A percentile compares a stretch with the other conserved stretches of the same genome.
Conservation (phyloP, 2,329 filamentous ascomycete species). For the Cladosporium sp. region DNA sequence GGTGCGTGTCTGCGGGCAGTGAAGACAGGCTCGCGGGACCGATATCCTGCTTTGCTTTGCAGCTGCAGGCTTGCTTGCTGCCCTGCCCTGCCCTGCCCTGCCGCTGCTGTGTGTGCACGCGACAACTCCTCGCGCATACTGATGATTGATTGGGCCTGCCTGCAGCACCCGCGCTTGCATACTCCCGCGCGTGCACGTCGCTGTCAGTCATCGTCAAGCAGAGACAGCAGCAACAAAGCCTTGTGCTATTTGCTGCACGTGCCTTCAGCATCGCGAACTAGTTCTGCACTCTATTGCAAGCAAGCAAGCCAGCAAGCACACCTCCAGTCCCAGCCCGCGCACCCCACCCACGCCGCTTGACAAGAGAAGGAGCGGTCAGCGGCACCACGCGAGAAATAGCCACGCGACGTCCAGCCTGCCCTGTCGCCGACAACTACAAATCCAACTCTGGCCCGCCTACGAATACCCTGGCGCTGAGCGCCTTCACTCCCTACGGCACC, state of each 20-base stretch:
- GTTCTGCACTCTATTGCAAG: background rate
- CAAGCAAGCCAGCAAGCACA: background rate
- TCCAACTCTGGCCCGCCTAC: background rate
- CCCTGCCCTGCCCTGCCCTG: too few species aligned
- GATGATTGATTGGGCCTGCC: background rate
- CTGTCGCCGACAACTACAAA: background rate
- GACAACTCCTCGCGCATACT: background rate
- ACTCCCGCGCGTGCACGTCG: too few species aligned
- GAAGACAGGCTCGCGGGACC: background rate
- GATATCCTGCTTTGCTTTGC: background rate
- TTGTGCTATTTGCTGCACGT: background rate
- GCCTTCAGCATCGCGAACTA: background rate
- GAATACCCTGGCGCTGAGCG: conserved; percentile 4
- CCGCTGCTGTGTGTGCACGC: background rate
- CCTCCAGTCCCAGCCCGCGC: background rate
- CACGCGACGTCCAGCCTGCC: background rate
- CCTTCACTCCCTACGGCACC: background rate
- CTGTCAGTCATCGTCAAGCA: background rate
- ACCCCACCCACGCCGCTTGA: background rate
- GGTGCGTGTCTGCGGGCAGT: background rate
- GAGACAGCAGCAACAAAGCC: background rate
- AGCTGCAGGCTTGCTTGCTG: too few species aligned
- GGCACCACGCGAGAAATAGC: conserved; percentile 8
- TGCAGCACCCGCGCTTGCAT: background rate
- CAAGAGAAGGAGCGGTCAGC: conserved; percentile 9